These are phyloP conservation scores for Fomitopsis serialis DNA, from an alignment of 768 basidiomycete genomes.

Conservation along the genomic window DNA sequence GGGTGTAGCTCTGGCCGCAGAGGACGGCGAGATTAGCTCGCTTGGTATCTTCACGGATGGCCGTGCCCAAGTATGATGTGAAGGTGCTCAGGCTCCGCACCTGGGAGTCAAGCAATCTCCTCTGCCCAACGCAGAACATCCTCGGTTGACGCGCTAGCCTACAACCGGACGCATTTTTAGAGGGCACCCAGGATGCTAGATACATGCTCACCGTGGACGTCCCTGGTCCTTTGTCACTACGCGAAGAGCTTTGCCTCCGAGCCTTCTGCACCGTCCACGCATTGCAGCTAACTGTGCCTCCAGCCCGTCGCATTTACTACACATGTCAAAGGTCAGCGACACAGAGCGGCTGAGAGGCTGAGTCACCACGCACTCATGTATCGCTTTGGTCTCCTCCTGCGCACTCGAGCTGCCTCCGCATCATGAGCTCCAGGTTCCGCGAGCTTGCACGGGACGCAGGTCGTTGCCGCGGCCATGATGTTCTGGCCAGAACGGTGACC, in stretches of 20 bases:
- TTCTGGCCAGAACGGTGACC: constrained; percentile 82
- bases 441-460: constrained; percentile 84
- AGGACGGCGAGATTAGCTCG: too few species aligned
- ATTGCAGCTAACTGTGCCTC: constrained; percentile 59
- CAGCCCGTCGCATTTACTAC: constrained; percentile 68
- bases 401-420: constrained; percentile 72
- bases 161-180: too few species aligned
- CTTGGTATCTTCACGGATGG: too few species aligned
- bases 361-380: constrained; percentile 70
- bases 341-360: background rate
- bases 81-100: too few species aligned
- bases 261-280: constrained; percentile 23
- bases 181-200: too few species aligned
- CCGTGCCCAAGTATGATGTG: too few species aligned
- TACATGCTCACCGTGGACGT: background rate
- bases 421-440: constrained; percentile 79
- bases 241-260: background rate
- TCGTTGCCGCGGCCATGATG: constrained; percentile 87
- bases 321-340: background rate
- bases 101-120: constrained; percentile 28
- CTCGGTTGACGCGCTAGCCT: constrained; percentile 15
- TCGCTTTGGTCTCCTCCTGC: constrained; percentile 64
- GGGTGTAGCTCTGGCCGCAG: too few species aligned
- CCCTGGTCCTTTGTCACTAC: background rate
- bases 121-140: constrained; percentile 60